Base-by-base conservation (phyloP, 495 filamentous ascomycete genomes). In the Hypoxylon lienhwacheense region DNA sequence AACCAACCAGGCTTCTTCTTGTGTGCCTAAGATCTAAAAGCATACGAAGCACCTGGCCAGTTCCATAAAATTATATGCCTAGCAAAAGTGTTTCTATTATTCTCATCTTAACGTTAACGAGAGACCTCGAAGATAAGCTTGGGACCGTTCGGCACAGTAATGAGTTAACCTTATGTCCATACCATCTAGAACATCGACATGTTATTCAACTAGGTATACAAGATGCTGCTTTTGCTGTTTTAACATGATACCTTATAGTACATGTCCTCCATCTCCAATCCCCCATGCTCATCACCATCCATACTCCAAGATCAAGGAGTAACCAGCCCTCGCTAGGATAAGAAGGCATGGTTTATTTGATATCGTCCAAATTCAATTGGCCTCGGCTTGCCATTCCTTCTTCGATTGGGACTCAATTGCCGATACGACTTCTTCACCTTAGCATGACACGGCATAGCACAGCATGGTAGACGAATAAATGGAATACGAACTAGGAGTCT, bases 361-460 rank as follows among this genome's bases (percentile, higher is more conserved):
- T n/a, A n/a, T n/a, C n/a, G n/a, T n/a, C 19, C 11, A 33, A 34
- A 35, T 52, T 51, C 41, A 51, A 61, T 55, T 61, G 51, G 57
- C 12, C 40, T 34, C 28, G 15, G 19, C 15, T 42, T 42, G 14
- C 29, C 40, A 39, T 40, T 49, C 39, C 28, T 51, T 34, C 12
- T 2, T 47, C 35, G 52, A 61, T 61, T 55, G 51, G 47, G 35
- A 47, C 51, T 47, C 35, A 61, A 55, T 61, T 55, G 47, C 51
- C 57, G 51, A 28, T 34, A 41, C 39, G 19, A 31, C 41, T 37
- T 19, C 45, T 60, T 40, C 29, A 36, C 50, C 49, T 49, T 24
- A 39, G 44, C 32, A 44, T 22, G 32, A 29, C 51, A 41, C 42
- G 31, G 34, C 36, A 47, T 53, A 43, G 29, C 24, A 26, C 37